Base-by-base conservation (phyloP, 192 early-diverging fungal genomes). In the Umbelopsis vinacea region DNA sequence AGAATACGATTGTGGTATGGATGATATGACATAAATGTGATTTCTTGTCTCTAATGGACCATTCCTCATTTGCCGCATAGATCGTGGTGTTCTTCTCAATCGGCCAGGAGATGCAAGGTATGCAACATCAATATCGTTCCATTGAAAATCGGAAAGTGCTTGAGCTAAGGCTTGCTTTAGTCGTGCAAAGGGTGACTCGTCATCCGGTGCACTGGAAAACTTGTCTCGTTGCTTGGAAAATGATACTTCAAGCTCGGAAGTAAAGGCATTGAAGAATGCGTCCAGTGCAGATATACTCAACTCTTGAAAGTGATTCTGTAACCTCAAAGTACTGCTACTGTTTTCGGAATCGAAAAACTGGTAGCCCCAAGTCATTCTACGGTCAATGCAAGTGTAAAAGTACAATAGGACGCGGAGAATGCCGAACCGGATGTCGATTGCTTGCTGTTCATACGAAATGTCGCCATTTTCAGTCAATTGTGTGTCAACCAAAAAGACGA, bases 341-440 rank as follows among this genome's bases (percentile, higher is more conserved):
- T 67, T 68, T 15, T 40, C 37, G 35, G 67, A 53, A 53, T 74
- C 50, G 50, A 67, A 55, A 45, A 74, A 68, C 8, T 66, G 67
- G 48, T 68, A 74, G 22, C 73, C 73, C 73, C 73, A 74, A 29
- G 73, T 74, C 47, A 74, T 45, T 23, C 73, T 66, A 33, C 63
- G 50, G 50, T 74, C 73, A 5, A 74, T 67, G 53, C 54, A 55
- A 21, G 66, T 66, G 26, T 67, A n/a, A 69, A 52, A 74, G 47
- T 69, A 74, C 46, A 74, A 66, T n/a, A 74, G 52, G 21, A 74
- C 67, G 9, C 73, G 73, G 33, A 74, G 66, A 33, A 74, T 69
- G 48, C 50, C 63, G 14, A 66, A 14, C 48, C 50, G 50, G 6
- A 74, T 46, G n/a, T 22, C 17, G 33, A 26, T 26, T 17, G 57